phyloP scores from a whole-genome alignment of 805 yeast genomes.

The Ogataea nonfermentans region DNA sequence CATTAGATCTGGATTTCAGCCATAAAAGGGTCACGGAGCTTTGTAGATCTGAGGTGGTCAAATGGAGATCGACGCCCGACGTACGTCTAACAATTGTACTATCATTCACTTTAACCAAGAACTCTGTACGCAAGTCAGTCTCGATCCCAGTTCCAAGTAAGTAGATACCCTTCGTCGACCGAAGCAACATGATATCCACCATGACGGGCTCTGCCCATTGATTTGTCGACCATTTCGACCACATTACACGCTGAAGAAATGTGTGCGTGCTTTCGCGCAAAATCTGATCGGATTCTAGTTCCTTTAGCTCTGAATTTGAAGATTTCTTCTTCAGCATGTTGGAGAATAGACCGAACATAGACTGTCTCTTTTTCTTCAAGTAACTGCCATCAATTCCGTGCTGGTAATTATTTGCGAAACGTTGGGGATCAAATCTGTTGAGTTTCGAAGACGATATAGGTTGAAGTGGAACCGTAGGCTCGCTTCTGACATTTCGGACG shows the following conservation, averaged over 20 bases:
- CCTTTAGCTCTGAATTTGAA: not conserved
- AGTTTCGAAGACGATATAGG: slow-evolving; percentile 2
- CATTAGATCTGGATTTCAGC: slow-evolving; percentile 8
- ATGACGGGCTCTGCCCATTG: slow-evolving; percentile 26
- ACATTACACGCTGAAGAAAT: slow-evolving; percentile 23
- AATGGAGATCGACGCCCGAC: slow-evolving; percentile 22
- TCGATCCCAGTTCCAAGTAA: slow-evolving; percentile 18
- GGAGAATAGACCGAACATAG: slow-evolving; percentile 29
- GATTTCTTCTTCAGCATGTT: slow-evolving; percentile 11
- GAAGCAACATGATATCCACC: slow-evolving; percentile 21
- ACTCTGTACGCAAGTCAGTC: slow-evolving; percentile 13
- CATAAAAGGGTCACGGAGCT: slow-evolving; percentile 9
- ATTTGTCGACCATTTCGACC: slow-evolving; percentile 27
- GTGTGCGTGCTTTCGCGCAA: slow-evolving; percentile 14
- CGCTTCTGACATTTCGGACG: not conserved
- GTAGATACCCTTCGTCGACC: slow-evolving; percentile 13
- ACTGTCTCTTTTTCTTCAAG: slow-evolving; percentile 20
- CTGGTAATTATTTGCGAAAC: slow-evolving; percentile 24
- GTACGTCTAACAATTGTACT: slow-evolving; percentile 20
- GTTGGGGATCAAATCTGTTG: slow-evolving; percentile 20
- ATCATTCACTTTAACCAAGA: slow-evolving; percentile 19
- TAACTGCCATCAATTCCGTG: slow-evolving; percentile 20
- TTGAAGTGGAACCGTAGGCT: slow-evolving; percentile 2
- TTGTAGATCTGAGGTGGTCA: slow-evolving; percentile 11
- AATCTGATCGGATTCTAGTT: slow-evolving; percentile 9